Base-by-base conservation (phyloP, 345 rosid genomes). In the Gossypium arboreum region DNA sequence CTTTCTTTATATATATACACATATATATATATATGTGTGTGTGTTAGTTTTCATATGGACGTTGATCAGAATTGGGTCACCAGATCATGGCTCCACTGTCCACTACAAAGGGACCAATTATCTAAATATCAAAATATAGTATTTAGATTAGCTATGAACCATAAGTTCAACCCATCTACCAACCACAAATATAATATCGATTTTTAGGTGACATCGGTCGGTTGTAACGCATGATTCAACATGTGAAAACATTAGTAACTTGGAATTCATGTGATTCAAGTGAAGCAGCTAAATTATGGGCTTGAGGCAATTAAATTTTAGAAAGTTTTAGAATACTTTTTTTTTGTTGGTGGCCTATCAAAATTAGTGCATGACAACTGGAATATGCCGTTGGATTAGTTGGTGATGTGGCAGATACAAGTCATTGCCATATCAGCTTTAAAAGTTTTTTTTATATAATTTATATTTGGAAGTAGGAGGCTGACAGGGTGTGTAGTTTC, bases 311-410 rank as follows among this genome's bases (percentile, higher is more conserved):
- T 11, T 13, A n/a, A 71, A 22, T 9, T n/a, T 34, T 8, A n/a
- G 47, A 72, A 56, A 2, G 61, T 1, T 72, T 41, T 9, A 25
- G 34, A 68, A 20, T 44, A n/a, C n/a, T 34, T 73, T 47, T 17
- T 47, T 25, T 73, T 34, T 34, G n/a, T 50, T 24, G 9, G 27
- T 56, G 18, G 12, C 29, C 27, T 34, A 48, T 45, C 70, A 13
- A 68, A 20, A 9, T 43, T 34, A 27, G 77, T 68, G 80, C 59
- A 15, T 29, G 63, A 73, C 75, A 80, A 77, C 83, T 73, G 17
- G 77, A 80, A 73, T 47, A 51, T 76, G 71, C 77, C 72, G 83
- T 80, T 20, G 71, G 77, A 80, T 60, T 27, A 74, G 52, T 60
- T 12, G 39, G 48, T 65, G 73, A 57, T 3, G 60, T 50, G 73